Percentiles rank a stretch among this genome's conserved stretches.
Conservation (phyloP, 2,329 filamentous ascomycete genomes). For the Magnaporthiopsis poae region DNA sequence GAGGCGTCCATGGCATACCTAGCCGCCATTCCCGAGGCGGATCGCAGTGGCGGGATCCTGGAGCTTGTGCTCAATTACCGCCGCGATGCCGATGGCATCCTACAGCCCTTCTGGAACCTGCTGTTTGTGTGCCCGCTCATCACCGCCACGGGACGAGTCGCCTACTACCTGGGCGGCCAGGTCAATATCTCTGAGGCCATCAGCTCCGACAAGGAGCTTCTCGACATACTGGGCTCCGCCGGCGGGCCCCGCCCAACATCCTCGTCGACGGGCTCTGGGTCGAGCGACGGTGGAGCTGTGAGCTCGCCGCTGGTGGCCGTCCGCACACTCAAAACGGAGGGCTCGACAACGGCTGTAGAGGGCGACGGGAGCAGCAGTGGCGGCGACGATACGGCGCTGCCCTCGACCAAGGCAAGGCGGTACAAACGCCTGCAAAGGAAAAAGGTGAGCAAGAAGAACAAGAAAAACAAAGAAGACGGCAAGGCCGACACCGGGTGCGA, state of each 20-base stretch:
- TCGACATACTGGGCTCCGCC: constrained; percentile 30
- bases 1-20: not conserved
- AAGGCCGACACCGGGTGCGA: not conserved
- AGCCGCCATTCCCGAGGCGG: not conserved
- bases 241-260: not conserved
- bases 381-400: not conserved
- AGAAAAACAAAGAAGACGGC: not conserved
- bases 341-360: not conserved
- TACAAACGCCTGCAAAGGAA: not conserved
- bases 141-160: constrained; percentile 35
- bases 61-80: constrained; percentile 38
- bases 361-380: not conserved
- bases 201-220: constrained; percentile 38
- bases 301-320: not conserved
- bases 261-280: not conserved
- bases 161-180: constrained; percentile 46
- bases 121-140: constrained; percentile 43
- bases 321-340: not conserved
- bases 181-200: constrained; percentile 48
- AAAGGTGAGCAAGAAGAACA: not conserved
- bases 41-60: constrained; percentile 27
- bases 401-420: not conserved
- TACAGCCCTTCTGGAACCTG: constrained; percentile 45
- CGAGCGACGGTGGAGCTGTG: not conserved
- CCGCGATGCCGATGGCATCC: constrained; percentile 26